A percentile compares a stretch with the other conserved stretches of the same genome.
phyloP scores from a whole-genome alignment of 2,329 filamentous ascomycete species.

The Microdochium trichocladiopsis region DNA sequence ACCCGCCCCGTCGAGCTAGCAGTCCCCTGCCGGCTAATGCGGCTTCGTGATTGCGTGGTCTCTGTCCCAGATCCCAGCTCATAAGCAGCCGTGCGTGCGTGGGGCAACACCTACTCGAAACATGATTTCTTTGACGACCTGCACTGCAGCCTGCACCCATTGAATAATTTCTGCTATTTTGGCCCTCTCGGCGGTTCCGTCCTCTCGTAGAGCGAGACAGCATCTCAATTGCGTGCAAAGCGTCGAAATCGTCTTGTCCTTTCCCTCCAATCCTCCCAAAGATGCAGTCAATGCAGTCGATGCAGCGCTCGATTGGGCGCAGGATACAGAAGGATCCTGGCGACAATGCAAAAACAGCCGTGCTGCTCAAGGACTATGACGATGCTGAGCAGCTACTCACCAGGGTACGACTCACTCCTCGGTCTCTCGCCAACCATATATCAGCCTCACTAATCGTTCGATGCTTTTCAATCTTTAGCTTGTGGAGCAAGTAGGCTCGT shows the following conservation, averaged over 20 bases:
- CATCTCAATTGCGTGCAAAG: too few species aligned
- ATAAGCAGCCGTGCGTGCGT: too few species aligned
- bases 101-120: too few species aligned
- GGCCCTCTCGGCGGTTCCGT: too few species aligned
- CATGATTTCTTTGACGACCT: too few species aligned
- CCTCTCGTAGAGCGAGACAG: too few species aligned
- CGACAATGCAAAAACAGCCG: constrained; percentile 69
- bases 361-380: constrained; percentile 72
- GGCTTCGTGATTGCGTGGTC: not conserved
- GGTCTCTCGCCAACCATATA: not conserved
- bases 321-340: constrained; percentile 61
- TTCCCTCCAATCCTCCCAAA: constrained; percentile 19
- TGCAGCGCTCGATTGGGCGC: constrained; percentile 69
- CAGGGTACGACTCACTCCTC: constrained; percentile 42
- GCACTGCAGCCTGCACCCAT: too few species aligned
- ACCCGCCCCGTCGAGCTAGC: not conserved
- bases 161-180: too few species aligned
- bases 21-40: not conserved
- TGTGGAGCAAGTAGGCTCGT: constrained; percentile 66
- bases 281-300: constrained; percentile 68
- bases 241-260: too few species aligned
- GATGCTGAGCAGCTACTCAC: constrained; percentile 69
- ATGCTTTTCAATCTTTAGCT: constrained; percentile 41
- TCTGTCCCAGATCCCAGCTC: not conserved
- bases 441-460: constrained; percentile 5